Percentiles rank a stretch among this genome's conserved stretches.
Evolutionary conservation across 75 land plant genomes (phyloP).

Genomic region (Gnetum montanum): DNA sequence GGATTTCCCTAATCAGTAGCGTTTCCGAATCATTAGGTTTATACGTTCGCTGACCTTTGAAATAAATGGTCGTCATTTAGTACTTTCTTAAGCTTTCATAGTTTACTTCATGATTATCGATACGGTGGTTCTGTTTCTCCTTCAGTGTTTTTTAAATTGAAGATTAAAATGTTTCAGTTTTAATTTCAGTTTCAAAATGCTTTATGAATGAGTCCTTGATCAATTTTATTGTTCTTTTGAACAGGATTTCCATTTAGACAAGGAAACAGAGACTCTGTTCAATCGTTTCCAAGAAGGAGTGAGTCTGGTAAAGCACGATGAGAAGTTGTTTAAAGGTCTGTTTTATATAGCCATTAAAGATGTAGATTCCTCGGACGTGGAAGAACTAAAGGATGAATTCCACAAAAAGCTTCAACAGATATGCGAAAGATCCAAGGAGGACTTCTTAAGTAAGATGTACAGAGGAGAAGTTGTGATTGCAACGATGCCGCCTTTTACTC

Average conservation of each 20-base stretch:
- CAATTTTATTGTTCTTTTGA: too few species aligned
- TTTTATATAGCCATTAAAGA: conserved; percentile 31
- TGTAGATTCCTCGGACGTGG: conserved; percentile 26
- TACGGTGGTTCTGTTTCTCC: too few species aligned
- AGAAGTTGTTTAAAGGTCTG: conserved; percentile 25
- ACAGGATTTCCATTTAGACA: conserved; percentile 32
- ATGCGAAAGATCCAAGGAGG: conserved; percentile 17
- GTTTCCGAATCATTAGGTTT: too few species aligned
- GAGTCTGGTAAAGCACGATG: conserved; percentile 15
- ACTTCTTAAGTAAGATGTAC: conserved; percentile 23
- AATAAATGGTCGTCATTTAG: too few species aligned
- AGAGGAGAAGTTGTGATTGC: conserved; percentile 21
- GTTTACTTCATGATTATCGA: too few species aligned
- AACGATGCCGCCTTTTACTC: conserved; percentile 25
- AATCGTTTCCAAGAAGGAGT: conserved; percentile 24
- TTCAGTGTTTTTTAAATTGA: too few species aligned
- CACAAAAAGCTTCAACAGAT: conserved; percentile 13
- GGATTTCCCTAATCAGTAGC: too few species aligned
- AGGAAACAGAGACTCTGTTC: conserved; percentile 24
- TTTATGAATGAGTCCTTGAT: too few species aligned
- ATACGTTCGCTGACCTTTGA: too few species aligned
- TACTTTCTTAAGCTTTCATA: too few species aligned
- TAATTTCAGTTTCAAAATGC: too few species aligned
- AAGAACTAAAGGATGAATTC: conserved; percentile 24
- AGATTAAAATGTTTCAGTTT: too few species aligned